These are phyloP conservation scores for Colletotrichum spinosum DNA, from an alignment of 2,329 filamentous ascomycete genomes.

Conservation along the genomic window DNA sequence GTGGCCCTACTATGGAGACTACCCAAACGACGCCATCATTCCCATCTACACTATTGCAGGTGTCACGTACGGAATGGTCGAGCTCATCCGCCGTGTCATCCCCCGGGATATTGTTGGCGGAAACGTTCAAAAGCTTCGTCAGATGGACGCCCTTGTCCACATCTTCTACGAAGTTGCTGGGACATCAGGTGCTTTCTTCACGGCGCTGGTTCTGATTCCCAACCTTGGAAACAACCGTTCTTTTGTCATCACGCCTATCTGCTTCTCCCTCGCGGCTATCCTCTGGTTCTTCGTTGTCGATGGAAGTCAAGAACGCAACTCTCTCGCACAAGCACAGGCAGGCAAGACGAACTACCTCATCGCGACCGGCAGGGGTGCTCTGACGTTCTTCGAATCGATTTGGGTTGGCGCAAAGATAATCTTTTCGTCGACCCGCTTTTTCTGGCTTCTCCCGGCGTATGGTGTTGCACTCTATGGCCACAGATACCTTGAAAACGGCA, in stretches of 20 bases:
- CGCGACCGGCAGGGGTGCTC: constrained; percentile 17
- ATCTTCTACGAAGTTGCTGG: constrained; percentile 53
- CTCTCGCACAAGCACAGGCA: constrained; percentile 39
- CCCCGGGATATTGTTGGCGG: constrained; percentile 63
- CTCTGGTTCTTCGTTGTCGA: constrained; percentile 61
- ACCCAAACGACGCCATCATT: constrained; percentile 61
- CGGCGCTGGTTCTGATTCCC: constrained; percentile 62
- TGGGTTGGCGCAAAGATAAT: constrained; percentile 59
- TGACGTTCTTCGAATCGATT: constrained; percentile 51
- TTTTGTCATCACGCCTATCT: constrained; percentile 62
- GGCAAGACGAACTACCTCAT: constrained; percentile 23
- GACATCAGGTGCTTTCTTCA: constrained; percentile 59
- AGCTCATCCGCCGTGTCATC: constrained; percentile 62
- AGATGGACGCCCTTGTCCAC: constrained; percentile 55
- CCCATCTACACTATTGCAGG: constrained; percentile 58
- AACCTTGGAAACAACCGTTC: constrained; percentile 62
- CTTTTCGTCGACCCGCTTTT: constrained; percentile 58
- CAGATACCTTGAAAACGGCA: constrained; percentile 61
- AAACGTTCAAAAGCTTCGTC: constrained; percentile 60
- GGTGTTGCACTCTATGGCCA: constrained; percentile 61
- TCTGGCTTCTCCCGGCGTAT: constrained; percentile 63
- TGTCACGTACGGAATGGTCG: constrained; percentile 60
- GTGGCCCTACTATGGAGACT: constrained; percentile 59
- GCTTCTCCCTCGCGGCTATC: constrained; percentile 54
- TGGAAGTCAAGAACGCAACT: constrained; percentile 46